Conservation (phyloP, 1,284 basidiomycete species). For the Ceratobasidium sp. region DNA sequence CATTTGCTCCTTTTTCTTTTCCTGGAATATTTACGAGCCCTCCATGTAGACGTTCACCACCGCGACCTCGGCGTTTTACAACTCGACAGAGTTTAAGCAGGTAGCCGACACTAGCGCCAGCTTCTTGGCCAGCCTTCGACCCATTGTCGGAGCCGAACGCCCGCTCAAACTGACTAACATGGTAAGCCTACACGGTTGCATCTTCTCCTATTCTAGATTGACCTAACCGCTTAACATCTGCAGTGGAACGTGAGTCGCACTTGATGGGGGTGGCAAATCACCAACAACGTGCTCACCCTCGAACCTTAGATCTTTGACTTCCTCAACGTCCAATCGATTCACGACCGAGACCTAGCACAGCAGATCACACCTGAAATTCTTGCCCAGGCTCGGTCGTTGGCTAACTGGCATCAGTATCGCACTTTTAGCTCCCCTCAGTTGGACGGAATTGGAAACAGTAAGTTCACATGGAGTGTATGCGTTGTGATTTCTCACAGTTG, state of each 20-base stretch:
- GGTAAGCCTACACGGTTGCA: slow-evolving; percentile 56
- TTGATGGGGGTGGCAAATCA: slow-evolving; percentile 2
- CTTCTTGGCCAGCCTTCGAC: slow-evolving; percentile 72
- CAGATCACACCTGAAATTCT: slow-evolving; percentile 74
- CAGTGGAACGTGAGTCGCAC: slow-evolving; percentile 21
- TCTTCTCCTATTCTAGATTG: not conserved
- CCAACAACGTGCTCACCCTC: slow-evolving; percentile 26
- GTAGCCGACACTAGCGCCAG: slow-evolving; percentile 63
- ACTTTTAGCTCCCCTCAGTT: slow-evolving; percentile 73
- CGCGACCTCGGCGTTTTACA: slow-evolving; percentile 49
- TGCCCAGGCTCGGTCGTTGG: slow-evolving; percentile 74
- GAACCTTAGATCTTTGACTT: slow-evolving; percentile 73
- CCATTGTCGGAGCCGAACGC: slow-evolving; percentile 74
- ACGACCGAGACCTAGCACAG: slow-evolving; percentile 81
- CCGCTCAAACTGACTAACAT: slow-evolving; percentile 74
- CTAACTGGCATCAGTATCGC: slow-evolving; percentile 81
- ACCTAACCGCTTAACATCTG: slow-evolving; percentile 10
- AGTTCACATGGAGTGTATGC: slow-evolving; percentile 50
- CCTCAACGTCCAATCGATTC: slow-evolving; percentile 76
- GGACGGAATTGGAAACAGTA: slow-evolving; percentile 79
- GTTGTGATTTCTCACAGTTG: not conserved
- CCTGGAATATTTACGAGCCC: slow-evolving; percentile 60
- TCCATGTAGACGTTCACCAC: slow-evolving; percentile 47
- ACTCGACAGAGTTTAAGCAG: slow-evolving; percentile 65
- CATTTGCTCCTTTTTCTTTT: slow-evolving; percentile 26